These are phyloP conservation scores for Vaccinium vitisidaea DNA, from an alignment of 148 eudicot species.

Conservation along the genomic window DNA sequence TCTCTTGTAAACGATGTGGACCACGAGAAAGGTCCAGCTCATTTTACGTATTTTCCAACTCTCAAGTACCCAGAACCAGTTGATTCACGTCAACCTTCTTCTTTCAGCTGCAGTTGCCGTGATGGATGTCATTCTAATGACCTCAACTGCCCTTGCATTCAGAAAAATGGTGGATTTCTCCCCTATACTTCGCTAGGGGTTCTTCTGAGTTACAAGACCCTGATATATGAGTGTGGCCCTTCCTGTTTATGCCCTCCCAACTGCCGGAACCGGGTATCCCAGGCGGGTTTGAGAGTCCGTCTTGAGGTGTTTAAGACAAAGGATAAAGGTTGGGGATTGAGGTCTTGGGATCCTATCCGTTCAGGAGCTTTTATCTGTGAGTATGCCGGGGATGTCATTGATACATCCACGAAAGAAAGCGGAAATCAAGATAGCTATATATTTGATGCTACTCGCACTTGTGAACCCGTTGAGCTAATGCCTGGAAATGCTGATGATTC, in stretches of 20 bases:
- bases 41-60: constrained; percentile 60
- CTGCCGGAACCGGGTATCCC: constrained; percentile 74
- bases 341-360: constrained; percentile 83
- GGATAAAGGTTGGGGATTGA: constrained; percentile 83
- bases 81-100: constrained; percentile 37
- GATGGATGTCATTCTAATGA: constrained; percentile 73
- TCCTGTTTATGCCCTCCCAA: constrained; percentile 61
- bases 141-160: constrained; percentile 64
- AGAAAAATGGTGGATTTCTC: constrained; percentile 61
- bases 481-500: constrained; percentile 22
- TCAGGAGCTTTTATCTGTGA: constrained; percentile 73
- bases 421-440: constrained; percentile 52
- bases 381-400: constrained; percentile 79
- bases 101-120: constrained; percentile 55
- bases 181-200: constrained; percentile 62
- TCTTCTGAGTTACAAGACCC: constrained; percentile 46
- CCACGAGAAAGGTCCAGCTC: constrained; percentile 78
- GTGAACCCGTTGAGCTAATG: constrained; percentile 35
- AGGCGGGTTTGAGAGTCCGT: constrained; percentile 60
- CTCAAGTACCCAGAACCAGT: constrained; percentile 56
- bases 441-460: constrained; percentile 76
- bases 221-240: constrained; percentile 76
- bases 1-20: constrained; percentile 85
- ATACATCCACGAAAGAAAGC: constrained; percentile 38
- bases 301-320: constrained; percentile 84